These are phyloP conservation scores for Colletotrichum orchidophilum DNA, from an alignment of 2,329 filamentous ascomycete genomes.

Conservation along the genomic window DNA sequence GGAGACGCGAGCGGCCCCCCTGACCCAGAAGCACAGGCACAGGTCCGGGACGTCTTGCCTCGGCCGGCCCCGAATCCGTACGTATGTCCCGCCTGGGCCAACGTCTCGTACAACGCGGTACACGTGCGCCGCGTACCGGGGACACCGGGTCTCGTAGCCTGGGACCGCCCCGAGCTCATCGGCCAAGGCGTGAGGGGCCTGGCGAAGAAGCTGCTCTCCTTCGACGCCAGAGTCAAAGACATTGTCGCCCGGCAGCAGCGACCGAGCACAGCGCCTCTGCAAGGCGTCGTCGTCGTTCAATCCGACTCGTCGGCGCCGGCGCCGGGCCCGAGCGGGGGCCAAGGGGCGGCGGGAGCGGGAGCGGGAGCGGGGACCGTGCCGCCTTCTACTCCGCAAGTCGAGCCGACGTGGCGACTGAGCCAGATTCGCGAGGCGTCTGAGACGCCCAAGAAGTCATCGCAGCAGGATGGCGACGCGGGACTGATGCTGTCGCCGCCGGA, in stretches of 20 bases:
- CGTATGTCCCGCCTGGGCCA: conserved; percentile 60
- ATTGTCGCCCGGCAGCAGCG: conserved; percentile 22
- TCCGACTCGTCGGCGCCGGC: not conserved
- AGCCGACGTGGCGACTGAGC: conserved; percentile 26
- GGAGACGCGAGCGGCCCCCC: too few relatives aligned
- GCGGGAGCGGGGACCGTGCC: not conserved
- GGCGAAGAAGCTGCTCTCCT: conserved; percentile 48
- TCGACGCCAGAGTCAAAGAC: conserved; percentile 49
- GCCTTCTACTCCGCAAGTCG: conserved; percentile 2
- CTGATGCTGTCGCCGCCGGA: not conserved
- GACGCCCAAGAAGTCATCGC: conserved; percentile 12
- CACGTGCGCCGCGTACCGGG: conserved; percentile 51
- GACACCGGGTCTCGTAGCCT: conserved; percentile 55
- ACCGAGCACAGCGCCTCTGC: conserved; percentile 42
- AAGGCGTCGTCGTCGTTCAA: conserved; percentile 42
- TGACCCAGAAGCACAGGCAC: conserved; percentile 23
- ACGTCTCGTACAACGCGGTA: conserved; percentile 53
- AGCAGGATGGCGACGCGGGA: not conserved
- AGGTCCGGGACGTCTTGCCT: conserved; percentile 36
- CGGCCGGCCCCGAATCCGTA: conserved; percentile 44
- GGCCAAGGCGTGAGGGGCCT: conserved; percentile 51
- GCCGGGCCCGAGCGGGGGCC: not conserved
- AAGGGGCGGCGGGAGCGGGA: not conserved
- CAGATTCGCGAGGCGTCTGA: conserved; percentile 29
- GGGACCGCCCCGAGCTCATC: conserved; percentile 59